Evolutionary conservation across 2,329 filamentous ascomycete genomes (phyloP), one percentile per base, ranked within the genome.

Genomic region (Chrysoporthe austroafricana): DNA sequence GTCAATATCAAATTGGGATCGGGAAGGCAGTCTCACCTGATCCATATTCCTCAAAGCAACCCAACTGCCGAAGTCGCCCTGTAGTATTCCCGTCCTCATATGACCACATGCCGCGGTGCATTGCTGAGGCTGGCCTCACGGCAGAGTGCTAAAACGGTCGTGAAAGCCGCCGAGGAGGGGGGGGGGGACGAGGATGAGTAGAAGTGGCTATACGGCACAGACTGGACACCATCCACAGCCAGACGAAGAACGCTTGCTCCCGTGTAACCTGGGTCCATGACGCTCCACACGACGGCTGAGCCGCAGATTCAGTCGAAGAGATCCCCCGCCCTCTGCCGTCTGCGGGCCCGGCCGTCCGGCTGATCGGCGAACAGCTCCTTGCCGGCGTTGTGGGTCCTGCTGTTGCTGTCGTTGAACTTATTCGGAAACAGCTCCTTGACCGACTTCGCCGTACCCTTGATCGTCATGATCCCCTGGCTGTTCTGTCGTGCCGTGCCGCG

Each of bases 321-420:
- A 78, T 94, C 91, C 73, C 92, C 90, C 0, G 91, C 91, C 74
- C 83, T 88, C 73, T 90, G 87, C 71, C 91, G 85, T 70, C 82
- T 84, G 68, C 83, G 82, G 64, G 26, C 26, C 26, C 26, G 26
- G 26, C 26, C 26, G 26, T 87, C 85, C 36, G 88, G 74, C 70
- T 81, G 88, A 68, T 88, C 85, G 1, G 85, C 83, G 73, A 93
- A 91, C 18, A 93, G 77, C 75, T 94, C 91, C 77, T 91, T 93
- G 62, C 87, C 88, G 2, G 84, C 79, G 74, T 92, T 92, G 6
- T 61, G 59, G 16, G 43, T 14, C 71, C 71, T 76, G 36, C 81
- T 82, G 21, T 58, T 61, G n/a, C 58, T 62, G 43, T 60, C 34
- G 59, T 50, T 57, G 57, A 88, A 85, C 71, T 88, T 90, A 18